A percentile compares a stretch with the other conserved stretches of the same genome.
phyloP scores from a whole-genome alignment of 177 flowering plant genomes.

The Vitis hybrid region DNA sequence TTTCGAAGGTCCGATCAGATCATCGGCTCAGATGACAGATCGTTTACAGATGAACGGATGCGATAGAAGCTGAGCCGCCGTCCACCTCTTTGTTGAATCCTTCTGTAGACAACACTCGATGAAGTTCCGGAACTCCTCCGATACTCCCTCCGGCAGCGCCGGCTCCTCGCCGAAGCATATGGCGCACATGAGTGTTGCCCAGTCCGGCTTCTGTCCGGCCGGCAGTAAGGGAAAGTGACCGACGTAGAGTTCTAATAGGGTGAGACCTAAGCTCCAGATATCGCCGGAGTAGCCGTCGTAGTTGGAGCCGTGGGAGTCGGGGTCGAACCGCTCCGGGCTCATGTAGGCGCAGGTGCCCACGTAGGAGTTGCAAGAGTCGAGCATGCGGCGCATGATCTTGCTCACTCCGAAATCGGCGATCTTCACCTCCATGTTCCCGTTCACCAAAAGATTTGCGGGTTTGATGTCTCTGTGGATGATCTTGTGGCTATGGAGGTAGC shows the following conservation, averaged over 20 bases:
- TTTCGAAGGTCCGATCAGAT: background rate
- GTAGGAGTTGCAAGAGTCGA: slow-evolving; percentile 53
- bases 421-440: slow-evolving; percentile 45
- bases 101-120: slow-evolving; percentile 67
- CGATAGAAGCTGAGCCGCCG: slow-evolving; percentile 45
- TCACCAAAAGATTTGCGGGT: slow-evolving; percentile 59
- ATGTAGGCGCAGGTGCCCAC: slow-evolving; percentile 72
- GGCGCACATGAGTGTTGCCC: slow-evolving; percentile 78
- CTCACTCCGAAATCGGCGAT: slow-evolving; percentile 77
- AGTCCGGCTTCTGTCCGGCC: slow-evolving; percentile 67
- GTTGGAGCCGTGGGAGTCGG: slow-evolving; percentile 49
- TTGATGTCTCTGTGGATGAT: slow-evolving; percentile 69
- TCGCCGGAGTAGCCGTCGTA: slow-evolving; percentile 61
- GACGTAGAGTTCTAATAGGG: slow-evolving; percentile 50
- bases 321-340: slow-evolving; percentile 77
- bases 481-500: slow-evolving; percentile 46
- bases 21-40: too few species aligned
- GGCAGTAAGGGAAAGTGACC: slow-evolving; percentile 61
- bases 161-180: slow-evolving; percentile 74
- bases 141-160: slow-evolving; percentile 43
- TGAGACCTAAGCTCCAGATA: slow-evolving; percentile 65
- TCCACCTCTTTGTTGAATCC: slow-evolving; percentile 59
- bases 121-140: slow-evolving; percentile 52
- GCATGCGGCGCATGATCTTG: slow-evolving; percentile 46
- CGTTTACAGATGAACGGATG: slow-evolving; percentile 48